A percentile compares a stretch with the other conserved stretches of the same genome.
These are phyloP conservation scores for Phanerodontia chrysosporium DNA, from an alignment of 768 basidiomycete species.

Conservation along the genomic window DNA sequence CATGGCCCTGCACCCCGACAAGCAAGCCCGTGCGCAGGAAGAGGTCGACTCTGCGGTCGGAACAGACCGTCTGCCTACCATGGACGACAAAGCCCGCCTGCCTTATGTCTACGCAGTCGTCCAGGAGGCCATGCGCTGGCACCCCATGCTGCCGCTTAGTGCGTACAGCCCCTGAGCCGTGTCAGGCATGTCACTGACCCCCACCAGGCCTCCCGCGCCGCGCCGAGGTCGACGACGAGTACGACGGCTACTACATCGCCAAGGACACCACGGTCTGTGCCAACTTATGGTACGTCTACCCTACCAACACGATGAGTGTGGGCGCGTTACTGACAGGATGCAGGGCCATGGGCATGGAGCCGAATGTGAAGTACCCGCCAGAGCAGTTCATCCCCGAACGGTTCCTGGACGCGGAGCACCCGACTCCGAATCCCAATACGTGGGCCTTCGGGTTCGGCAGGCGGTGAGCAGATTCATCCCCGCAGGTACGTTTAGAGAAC, in stretches of 20 bases:
- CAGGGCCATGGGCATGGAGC: slow-evolving; percentile 18
- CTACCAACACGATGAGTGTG: neutral
- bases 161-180: neutral
- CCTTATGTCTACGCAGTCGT: slow-evolving; percentile 28
- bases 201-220: slow-evolving; percentile 51
- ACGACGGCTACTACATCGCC: slow-evolving; percentile 51
- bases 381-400: slow-evolving; percentile 22
- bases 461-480: slow-evolving; percentile 11
- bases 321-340: neutral
- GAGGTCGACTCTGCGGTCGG: slow-evolving; percentile 26
- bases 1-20: slow-evolving; percentile 24
- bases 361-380: slow-evolving; percentile 21
- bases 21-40: slow-evolving; percentile 22
- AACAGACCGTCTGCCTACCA: slow-evolving; percentile 19
- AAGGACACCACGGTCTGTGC: slow-evolving; percentile 51
- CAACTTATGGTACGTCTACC: slow-evolving; percentile 32
- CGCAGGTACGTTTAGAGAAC: no score
- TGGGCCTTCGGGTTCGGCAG: slow-evolving; percentile 25
- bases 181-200: neutral
- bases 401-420: slow-evolving; percentile 16
- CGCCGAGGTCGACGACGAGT: slow-evolving; percentile 53
- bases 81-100: slow-evolving; percentile 16
- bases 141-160: slow-evolving; percentile 10
- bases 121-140: slow-evolving; percentile 31
- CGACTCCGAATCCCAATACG: slow-evolving; percentile 10